Evolutionary conservation across 1,284 basidiomycete species (phyloP), one percentile per base, ranked within the genome.

Genomic region (Cryptococcus maquisensis): DNA sequence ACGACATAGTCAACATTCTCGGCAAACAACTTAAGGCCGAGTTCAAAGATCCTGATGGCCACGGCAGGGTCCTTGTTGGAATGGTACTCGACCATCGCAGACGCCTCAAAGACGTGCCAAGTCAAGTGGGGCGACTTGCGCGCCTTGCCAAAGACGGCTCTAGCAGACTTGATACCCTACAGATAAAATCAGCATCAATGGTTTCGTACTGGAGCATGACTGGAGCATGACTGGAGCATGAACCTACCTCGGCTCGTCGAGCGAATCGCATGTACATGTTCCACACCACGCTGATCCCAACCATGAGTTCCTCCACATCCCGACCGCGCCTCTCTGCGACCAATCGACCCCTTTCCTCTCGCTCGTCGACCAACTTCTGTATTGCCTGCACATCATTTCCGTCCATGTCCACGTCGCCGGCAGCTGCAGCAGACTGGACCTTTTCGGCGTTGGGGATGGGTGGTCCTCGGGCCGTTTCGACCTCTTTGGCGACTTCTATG

Each of bases 71-170:
- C 90, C 68, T 93, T 90, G 56, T 87, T 92, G 73, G 86, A 88
- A 74, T 97, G 91, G 71, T 97, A 97, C 75, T 99, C 95, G 84
- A 95, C 90, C 65, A 96, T 74, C 0, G 95, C 90, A 50, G 88
- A 86, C 40, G 91, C 90, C 74, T 98, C 94, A 68, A 88, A 96
- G 0, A 93, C 86, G 68, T 94, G 88, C 93, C 95, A 98, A 12
- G 90, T 85, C 20, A 85, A 83, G 81, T 86, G 87, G 20, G 84
- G 81, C 63, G 93, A 90, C 71, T 86, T 89, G 59, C 94, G 82
- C 13, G 93, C 91, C 70, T 86, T 87, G 28, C 82, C 83, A 69
- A 98, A 98, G 2, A 94, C 79, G 1, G 81, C 79, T 49, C 96
- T 80, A 20, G 88, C 87, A 3, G 86, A 81, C 72, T 88, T 88